A percentile compares a stretch with the other conserved stretches of the same genome.
Evolutionary conservation across 2,329 filamentous ascomycete species (phyloP).

Genomic region (Myriangium duriaei): DNA sequence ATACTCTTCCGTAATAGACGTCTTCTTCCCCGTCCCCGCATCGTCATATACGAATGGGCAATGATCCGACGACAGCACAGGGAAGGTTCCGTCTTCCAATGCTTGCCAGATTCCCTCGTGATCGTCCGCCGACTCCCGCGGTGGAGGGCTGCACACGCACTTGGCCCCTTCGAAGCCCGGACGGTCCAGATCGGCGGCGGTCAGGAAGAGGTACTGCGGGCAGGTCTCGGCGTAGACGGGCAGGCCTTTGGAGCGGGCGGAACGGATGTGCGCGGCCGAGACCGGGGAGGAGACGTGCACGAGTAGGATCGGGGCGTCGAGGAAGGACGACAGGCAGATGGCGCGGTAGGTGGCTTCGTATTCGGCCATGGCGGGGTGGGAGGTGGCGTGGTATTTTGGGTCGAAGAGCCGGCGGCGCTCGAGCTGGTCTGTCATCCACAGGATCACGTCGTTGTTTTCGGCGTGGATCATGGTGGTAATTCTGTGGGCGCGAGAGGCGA

Average conservation of each 20-base stretch:
- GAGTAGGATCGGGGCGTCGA: slow-evolving; percentile 40
- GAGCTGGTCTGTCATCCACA: slow-evolving; percentile 30
- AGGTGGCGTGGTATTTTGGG: slow-evolving; percentile 35
- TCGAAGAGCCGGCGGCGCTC: slow-evolving; percentile 28
- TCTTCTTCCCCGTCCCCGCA: slow-evolving; percentile 24
- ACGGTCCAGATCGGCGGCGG: slow-evolving; percentile 22
- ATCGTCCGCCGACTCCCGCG: slow-evolving; percentile 21
- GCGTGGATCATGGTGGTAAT: slow-evolving; percentile 40
- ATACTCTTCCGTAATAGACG: slow-evolving; percentile 24
- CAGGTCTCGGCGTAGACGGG: slow-evolving; percentile 27
- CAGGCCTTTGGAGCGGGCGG: slow-evolving; percentile 23
- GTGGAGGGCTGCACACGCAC: slow-evolving; percentile 24
- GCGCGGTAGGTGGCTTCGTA: slow-evolving; percentile 39
- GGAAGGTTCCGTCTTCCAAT: slow-evolving; percentile 25
- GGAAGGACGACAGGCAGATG: slow-evolving; percentile 38
- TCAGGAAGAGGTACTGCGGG: slow-evolving; percentile 25
- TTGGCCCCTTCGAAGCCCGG: slow-evolving; percentile 26
- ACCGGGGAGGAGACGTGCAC: slow-evolving; percentile 38
- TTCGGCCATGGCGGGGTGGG: slow-evolving; percentile 35
- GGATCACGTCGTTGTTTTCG: slow-evolving; percentile 36
- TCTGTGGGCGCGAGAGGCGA: slow-evolving; percentile 31
- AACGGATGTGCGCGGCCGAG: slow-evolving; percentile 22
- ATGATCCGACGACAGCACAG: slow-evolving; percentile 24
- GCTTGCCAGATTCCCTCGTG: slow-evolving; percentile 24
- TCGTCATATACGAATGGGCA: slow-evolving; percentile 29